Conservation (phyloP, 2,329 filamentous ascomycete species). For the Colletotrichum noveboracense region DNA sequence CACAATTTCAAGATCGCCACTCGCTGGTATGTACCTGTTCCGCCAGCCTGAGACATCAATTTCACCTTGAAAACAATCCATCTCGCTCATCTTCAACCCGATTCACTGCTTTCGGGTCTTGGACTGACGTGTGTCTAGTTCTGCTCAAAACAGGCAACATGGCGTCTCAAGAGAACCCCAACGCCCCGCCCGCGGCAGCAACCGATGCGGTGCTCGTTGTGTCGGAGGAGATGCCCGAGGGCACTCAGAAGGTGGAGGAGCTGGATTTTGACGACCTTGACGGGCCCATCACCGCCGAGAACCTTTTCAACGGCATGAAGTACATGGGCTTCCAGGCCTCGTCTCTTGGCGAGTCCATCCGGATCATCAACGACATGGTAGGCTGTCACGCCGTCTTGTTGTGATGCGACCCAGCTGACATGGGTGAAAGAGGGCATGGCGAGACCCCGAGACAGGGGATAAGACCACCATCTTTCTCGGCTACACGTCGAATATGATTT, state of each 20-base stretch:
- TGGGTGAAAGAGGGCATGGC: slow-evolving; percentile 69
- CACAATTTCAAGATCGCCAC: slow-evolving; percentile 13
- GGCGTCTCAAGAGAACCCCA: slow-evolving; percentile 29
- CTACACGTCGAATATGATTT: slow-evolving; percentile 97
- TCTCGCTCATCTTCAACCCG: not conserved
- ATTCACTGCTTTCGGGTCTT: not conserved
- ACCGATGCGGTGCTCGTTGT: slow-evolving; percentile 85
- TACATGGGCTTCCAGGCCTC: slow-evolving; percentile 79
- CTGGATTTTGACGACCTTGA: slow-evolving; percentile 89
- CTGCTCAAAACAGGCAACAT: slow-evolving; percentile 25
- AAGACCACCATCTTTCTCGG: slow-evolving; percentile 94
- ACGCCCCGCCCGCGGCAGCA: slow-evolving; percentile 63
- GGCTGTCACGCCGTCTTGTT: slow-evolving; percentile 26
- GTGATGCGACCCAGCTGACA: slow-evolving; percentile 23
- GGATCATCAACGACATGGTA: slow-evolving; percentile 97
- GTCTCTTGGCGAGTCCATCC: slow-evolving; percentile 83
- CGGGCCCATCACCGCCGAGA: slow-evolving; percentile 80
- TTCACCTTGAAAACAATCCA: not conserved
- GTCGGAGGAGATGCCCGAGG: slow-evolving; percentile 81
- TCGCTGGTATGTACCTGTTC: not conserved
- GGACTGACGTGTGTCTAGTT: not conserved
- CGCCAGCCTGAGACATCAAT: not conserved
- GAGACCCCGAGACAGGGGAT: slow-evolving; percentile 77
- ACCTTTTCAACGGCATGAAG: slow-evolving; percentile 81
- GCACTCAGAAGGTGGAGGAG: slow-evolving; percentile 82